Evolutionary conservation across 164 flowering plant species (phyloP).

Genomic region (Macadamia integrifolia): DNA sequence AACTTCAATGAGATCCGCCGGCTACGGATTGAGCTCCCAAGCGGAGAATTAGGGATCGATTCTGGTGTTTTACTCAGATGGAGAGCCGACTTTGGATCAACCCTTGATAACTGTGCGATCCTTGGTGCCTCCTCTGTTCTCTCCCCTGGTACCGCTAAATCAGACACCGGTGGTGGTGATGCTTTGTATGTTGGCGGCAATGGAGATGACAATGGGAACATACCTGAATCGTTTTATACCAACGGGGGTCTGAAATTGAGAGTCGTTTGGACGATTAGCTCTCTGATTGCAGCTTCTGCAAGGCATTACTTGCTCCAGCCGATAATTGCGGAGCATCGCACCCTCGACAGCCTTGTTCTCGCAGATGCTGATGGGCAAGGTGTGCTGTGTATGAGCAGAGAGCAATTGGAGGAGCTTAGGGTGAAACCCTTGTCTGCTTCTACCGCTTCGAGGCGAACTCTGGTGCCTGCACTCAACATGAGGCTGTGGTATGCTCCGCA

Average conservation of each 20-base stretch:
- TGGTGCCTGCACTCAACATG: constrained; percentile 31
- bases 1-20: constrained; percentile 10
- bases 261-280: constrained; percentile 10
- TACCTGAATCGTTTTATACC: constrained; percentile 7
- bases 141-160: not conserved
- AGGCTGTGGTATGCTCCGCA: constrained; percentile 26
- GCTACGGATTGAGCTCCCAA: constrained; percentile 10
- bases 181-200: not conserved
- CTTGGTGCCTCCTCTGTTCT: not conserved
- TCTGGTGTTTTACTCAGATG: constrained; percentile 11
- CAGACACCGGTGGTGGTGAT: not conserved
- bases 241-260: constrained; percentile 9
- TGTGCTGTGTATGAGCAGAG: constrained; percentile 4
- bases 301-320: constrained; percentile 14
- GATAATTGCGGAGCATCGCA: constrained; percentile 10
- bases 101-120: constrained; percentile 10
- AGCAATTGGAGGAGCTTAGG: constrained; percentile 15
- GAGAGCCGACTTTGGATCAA: constrained; percentile 15
- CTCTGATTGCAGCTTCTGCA: constrained; percentile 9
- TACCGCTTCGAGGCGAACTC: constrained; percentile 23
- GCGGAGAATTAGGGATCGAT: constrained; percentile 12
- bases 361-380: constrained; percentile 15
- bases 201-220: constrained; percentile 8
- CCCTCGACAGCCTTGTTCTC: constrained; percentile 8
- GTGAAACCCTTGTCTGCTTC: constrained; percentile 26